These are phyloP conservation scores for Teunomyces gatunensis DNA, from an alignment of 805 yeast genomes.

Conservation along the genomic window DNA sequence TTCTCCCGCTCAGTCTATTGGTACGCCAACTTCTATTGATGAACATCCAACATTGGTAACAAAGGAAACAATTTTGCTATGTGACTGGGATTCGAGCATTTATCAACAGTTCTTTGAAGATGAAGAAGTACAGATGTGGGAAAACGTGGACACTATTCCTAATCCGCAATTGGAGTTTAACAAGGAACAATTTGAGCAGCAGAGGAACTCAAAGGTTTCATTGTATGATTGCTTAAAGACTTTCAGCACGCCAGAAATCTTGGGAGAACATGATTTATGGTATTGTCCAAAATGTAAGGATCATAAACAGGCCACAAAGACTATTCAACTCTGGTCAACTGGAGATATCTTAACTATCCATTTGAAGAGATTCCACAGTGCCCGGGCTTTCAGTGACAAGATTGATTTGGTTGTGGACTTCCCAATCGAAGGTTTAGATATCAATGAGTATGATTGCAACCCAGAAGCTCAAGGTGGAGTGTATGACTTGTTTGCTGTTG, in stretches of 20 bases:
- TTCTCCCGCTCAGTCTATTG: constrained; percentile 12
- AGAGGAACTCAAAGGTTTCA: constrained; percentile 46
- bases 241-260: constrained; percentile 78
- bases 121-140: constrained; percentile 56
- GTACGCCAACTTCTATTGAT: neutral
- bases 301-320: constrained; percentile 86
- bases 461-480: constrained; percentile 33
- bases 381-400: constrained; percentile 83
- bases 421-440: constrained; percentile 80
- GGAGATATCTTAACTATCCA: constrained; percentile 91
- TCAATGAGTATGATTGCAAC: constrained; percentile 51
- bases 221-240: constrained; percentile 70
- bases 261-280: constrained; percentile 91
- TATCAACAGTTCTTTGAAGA: constrained; percentile 54
- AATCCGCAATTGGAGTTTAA: constrained; percentile 56
- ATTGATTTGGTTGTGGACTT: constrained; percentile 81
- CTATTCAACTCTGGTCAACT: constrained; percentile 87
- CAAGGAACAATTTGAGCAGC: constrained; percentile 31
- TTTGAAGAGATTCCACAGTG: constrained; percentile 83
- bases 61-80: constrained; percentile 38
- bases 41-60: constrained; percentile 22
- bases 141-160: constrained; percentile 35
- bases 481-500: constrained; percentile 89
- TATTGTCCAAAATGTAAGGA: constrained; percentile 88
- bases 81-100: constrained; percentile 61